Conservation (phyloP, 1,284 basidiomycete species). For the Cerioporus squamosus region DNA sequence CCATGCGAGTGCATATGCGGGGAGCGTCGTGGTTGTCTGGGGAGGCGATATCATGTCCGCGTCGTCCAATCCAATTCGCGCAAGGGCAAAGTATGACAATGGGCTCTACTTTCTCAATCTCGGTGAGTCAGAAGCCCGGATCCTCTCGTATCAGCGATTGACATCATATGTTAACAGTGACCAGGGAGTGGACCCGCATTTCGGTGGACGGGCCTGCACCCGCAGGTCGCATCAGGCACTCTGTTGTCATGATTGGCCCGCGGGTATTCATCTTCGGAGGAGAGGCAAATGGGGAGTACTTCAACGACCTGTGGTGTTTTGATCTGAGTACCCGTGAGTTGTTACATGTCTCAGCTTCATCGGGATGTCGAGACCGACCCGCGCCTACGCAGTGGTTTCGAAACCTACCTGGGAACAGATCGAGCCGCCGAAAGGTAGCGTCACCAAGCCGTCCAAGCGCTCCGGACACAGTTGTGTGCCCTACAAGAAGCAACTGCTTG, state of each 20-base stretch:
- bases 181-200: constrained; percentile 91
- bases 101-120: constrained; percentile 94
- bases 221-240: constrained; percentile 92
- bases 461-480: constrained; percentile 59
- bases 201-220: constrained; percentile 74
- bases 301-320: constrained; percentile 95
- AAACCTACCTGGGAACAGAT: constrained; percentile 23
- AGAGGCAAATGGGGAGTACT: constrained; percentile 88
- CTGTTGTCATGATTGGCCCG: constrained; percentile 89
- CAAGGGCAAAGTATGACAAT: constrained; percentile 75
- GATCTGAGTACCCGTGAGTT: constrained; percentile 87
- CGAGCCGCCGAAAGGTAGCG: constrained; percentile 11
- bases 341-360: background rate
- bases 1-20: constrained; percentile 91
- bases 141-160: background rate
- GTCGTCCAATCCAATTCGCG: constrained; percentile 28
- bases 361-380: background rate
- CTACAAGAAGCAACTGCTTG: constrained; percentile 79
- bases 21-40: constrained; percentile 95
- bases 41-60: constrained; percentile 85
- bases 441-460: constrained; percentile 11
- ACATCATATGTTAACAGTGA: constrained; percentile 47
- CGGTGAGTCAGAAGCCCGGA: constrained; percentile 49
- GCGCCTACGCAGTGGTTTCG: constrained; percentile 16
- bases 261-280: constrained; percentile 94